Base-by-base conservation (phyloP, 2,329 filamentous ascomycete species). In the Aspergillus quadrilineatus region DNA sequence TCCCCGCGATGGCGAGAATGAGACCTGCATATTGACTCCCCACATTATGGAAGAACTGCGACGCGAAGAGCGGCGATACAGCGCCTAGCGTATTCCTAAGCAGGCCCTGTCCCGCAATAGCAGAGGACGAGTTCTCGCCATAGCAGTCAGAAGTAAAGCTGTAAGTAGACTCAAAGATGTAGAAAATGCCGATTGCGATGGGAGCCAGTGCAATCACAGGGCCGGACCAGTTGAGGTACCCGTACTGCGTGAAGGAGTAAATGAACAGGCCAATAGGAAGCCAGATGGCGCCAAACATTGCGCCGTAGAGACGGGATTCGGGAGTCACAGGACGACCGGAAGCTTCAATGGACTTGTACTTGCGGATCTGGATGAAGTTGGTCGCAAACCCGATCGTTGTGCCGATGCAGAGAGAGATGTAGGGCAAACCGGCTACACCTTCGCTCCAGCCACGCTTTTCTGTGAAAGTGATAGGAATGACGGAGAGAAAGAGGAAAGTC, bases 181-280 rank as follows among this genome's bases (percentile, higher is more conserved):
- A 82, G 75, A 78, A 82, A 66, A 82, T 82, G 4, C 80, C 80
- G 54, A 82, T 75, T 3, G 78, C 73, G 50, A 82, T 82, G 7
- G 78, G 76, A 0, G 75, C 79, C 2, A 82, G 74, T 12, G 76
- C 77, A 49, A 82, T 77, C 32, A 75, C 69, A 1, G 80, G 80
- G 0, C 76, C 80, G 50, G 81, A 76, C 80, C 80, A 82, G 50
- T 65, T 69, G 1, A 82, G 65, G 51, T 75, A 72, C 4, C 69
- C 73, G 65, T 82, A 82, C 64, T 82, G 80, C 1, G 79, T 81
- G 72, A 82, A 82, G 39, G 72, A 76, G 74, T 82, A 82, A 66
- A 82, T 79, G 72, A 80, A 80, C 1, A 81, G 73, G 14, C 79
- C 79, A 44, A 80, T 65, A 12, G 79, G 79, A 10, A 80, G 70